Evolutionary conservation across 257 asterid species (phyloP).

Genomic region (Handroanthus guayacan): DNA sequence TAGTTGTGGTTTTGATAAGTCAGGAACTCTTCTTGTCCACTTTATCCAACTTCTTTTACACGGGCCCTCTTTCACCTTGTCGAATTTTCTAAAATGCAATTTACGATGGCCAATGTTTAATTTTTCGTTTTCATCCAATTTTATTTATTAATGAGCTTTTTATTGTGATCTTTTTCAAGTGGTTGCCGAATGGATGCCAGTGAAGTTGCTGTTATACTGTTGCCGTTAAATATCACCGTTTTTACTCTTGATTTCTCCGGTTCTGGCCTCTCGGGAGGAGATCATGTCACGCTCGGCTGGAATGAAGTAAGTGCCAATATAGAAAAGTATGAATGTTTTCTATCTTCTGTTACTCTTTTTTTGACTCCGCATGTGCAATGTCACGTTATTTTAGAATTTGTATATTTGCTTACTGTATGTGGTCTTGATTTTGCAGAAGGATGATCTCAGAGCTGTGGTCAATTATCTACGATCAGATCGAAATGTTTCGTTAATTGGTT

Average conservation of each 20-base stretch:
- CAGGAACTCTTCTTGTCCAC: conserved; percentile 11
- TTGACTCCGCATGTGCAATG: no score
- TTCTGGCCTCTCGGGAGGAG: conserved; percentile 97
- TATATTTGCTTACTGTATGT: conserved; percentile 24
- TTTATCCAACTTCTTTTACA: neutral
- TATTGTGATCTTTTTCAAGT: conserved; percentile 52
- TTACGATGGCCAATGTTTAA: neutral
- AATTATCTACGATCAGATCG: conserved; percentile 80
- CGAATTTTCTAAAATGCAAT: no score
- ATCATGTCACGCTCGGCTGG: conserved; percentile 93
- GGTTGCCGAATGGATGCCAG: conserved; percentile 98
- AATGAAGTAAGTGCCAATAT: conserved; percentile 69
- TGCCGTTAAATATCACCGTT: conserved; percentile 86
- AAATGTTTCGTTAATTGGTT: conserved; percentile 82
- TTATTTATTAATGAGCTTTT: conserved; percentile 33
- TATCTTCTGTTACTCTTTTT: no score
- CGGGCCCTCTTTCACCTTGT: no score
- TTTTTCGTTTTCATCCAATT: neutral
- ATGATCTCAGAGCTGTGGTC: conserved; percentile 88
- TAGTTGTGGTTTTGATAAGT: conserved; percentile 33
- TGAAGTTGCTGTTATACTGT: conserved; percentile 94
- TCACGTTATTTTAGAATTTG: neutral
- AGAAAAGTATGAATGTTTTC: conserved; percentile 9
- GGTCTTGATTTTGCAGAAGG: conserved; percentile 66
- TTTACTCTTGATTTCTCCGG: conserved; percentile 95